Conservation (phyloP, 164 flowering plant species). For the Cinnamomum chago region DNA sequence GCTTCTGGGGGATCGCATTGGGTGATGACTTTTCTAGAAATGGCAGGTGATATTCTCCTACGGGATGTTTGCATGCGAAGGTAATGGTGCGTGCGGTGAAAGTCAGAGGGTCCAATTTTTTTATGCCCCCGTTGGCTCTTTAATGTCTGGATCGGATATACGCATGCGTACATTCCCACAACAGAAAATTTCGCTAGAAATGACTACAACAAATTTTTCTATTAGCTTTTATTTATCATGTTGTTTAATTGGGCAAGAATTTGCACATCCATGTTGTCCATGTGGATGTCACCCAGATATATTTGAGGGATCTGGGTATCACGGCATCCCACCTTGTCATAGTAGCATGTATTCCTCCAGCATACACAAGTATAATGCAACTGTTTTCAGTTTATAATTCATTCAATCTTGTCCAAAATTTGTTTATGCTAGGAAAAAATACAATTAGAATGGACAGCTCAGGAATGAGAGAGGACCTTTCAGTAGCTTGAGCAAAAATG, state of each 20-base stretch:
- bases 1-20: too few species aligned
- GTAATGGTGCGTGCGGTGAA: too few species aligned
- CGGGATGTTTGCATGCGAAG: too few species aligned
- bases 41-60: too few species aligned
- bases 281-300: not conserved
- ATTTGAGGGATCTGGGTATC: not conserved
- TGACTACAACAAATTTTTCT: too few species aligned
- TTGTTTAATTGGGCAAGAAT: not conserved
- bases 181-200: too few species aligned
- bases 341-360: not conserved
- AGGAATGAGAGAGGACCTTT: conserved; percentile 27
- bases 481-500: conserved; percentile 29
- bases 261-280: not conserved
- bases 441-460: not conserved
- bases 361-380: not conserved
- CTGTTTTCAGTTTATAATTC: not conserved
- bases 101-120: too few species aligned
- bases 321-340: not conserved
- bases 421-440: not conserved
- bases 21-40: too few species aligned
- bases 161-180: too few species aligned
- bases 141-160: too few species aligned
- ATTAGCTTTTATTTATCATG: not conserved
- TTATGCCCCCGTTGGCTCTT: too few species aligned
- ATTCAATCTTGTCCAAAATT: not conserved